phyloP scores from a whole-genome alignment of 1,284 basidiomycete genomes.

The Cutaneotrichosporon cutaneum region DNA sequence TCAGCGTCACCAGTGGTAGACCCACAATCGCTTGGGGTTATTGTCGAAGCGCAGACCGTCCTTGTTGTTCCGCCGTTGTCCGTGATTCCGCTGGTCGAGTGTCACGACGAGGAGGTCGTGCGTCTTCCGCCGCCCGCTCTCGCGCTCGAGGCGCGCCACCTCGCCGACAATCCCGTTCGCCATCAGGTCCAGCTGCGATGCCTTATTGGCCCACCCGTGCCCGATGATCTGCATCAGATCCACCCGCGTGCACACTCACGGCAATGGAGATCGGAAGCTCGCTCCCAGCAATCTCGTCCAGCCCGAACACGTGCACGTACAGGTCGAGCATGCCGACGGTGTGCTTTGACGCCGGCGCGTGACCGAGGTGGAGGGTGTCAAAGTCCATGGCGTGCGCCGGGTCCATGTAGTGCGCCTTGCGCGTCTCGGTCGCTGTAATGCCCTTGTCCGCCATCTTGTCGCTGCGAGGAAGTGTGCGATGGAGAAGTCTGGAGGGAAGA shows the following conservation, averaged over 20 bases:
- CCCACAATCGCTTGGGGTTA: conserved; percentile 62
- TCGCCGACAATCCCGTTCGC: conserved; percentile 41
- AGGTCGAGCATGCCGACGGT: conserved; percentile 35
- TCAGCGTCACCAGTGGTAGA: conserved; percentile 23
- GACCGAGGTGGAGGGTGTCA: conserved; percentile 28
- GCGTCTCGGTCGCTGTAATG: background rate
- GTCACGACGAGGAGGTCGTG: conserved; percentile 48
- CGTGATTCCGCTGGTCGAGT: conserved; percentile 73
- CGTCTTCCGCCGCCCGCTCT: conserved; percentile 18
- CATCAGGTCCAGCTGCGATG: conserved; percentile 37
- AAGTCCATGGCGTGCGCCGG: conserved; percentile 21
- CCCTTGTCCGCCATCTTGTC: background rate
- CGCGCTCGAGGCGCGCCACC: conserved; percentile 11
- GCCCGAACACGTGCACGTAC: conserved; percentile 39
- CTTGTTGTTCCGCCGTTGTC: conserved; percentile 59
- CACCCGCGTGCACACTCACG: background rate
- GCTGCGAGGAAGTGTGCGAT: background rate
- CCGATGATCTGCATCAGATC: conserved; percentile 33
- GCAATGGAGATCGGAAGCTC: conserved; percentile 29
- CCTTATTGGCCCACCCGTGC: conserved; percentile 41
- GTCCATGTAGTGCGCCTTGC: conserved; percentile 15
- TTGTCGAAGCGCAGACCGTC: conserved; percentile 63
- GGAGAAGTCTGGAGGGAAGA: background rate
- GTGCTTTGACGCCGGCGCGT: conserved; percentile 16
- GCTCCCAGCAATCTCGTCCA: conserved; percentile 42